phyloP scores from a whole-genome alignment of 345 rosid genomes.

The Ceriops tagal region DNA sequence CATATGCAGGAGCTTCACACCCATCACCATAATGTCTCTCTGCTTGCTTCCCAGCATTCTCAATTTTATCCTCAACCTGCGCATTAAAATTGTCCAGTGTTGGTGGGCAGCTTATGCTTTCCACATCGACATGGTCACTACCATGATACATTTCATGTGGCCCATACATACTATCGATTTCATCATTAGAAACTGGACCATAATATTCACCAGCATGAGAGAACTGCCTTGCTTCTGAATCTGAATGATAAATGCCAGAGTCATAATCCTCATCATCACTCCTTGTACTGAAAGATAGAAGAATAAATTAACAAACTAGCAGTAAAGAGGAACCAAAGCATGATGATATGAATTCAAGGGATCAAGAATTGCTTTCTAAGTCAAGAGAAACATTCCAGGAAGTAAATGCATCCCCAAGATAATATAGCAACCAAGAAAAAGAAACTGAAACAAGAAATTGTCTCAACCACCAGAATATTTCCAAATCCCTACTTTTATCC shows the following conservation, averaged over 20 bases:
- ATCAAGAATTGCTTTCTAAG: not conserved
- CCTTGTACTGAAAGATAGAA: conserved; percentile 34
- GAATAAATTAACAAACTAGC: conserved; percentile 7
- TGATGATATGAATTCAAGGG: not conserved
- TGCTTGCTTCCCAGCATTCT: conserved; percentile 39
- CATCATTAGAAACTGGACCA: conserved; percentile 33
- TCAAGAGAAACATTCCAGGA: no score
- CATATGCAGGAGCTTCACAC: conserved; percentile 47
- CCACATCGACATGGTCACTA: conserved; percentile 40
- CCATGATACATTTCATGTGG: conserved; percentile 39
- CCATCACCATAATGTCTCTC: conserved; percentile 50
- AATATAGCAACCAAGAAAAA: no score
- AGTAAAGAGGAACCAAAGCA: conserved; percentile 15
- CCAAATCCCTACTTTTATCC: not conserved
- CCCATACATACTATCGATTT: conserved; percentile 51
- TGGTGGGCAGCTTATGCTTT: conserved; percentile 52
- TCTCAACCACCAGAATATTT: not conserved
- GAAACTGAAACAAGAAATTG: no score
- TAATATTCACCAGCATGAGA: conserved; percentile 46
- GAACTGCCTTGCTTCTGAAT: conserved; percentile 45
- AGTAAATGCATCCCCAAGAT: no score
- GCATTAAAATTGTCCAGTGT: conserved; percentile 38
- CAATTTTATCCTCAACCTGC: conserved; percentile 36
- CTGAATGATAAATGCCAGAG: conserved; percentile 48
- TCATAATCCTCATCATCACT: conserved; percentile 69